Base-by-base conservation (phyloP, 1,284 basidiomycete genomes). In the Agaricales sp. region DNA sequence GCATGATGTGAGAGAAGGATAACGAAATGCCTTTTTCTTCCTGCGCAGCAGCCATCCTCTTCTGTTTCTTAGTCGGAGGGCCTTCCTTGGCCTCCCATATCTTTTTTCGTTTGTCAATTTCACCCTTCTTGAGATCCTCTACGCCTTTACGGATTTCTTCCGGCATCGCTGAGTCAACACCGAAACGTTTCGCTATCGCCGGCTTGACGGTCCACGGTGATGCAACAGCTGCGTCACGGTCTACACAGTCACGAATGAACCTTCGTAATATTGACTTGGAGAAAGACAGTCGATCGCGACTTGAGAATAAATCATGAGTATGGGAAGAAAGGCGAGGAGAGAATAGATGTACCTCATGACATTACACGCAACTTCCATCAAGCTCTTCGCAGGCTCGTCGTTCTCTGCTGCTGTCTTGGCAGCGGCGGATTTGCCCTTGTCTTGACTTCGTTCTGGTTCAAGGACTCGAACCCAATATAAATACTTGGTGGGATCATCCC, bases 191-290 rank as follows among this genome's bases (percentile, higher is more conserved):
- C 0, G 92, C 93, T 48, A 98, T 85, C 11, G 74, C 68, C 3
- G 81, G 78, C 63, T 97, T 96, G 30, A 98, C 92, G 1, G 83
- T 82, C 95, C 95, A 99, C 2, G 95, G 93, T 0, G 91, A 90
- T 25, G 89, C 92, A 35, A 95, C 85, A 16, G 90, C 87, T 12
- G 92, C 76, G 53, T 95, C 92, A 45, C 95, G 83, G 57, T 87
- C 80, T 2, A 98, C 84, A 60, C 91, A 94, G 61, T 98, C 95
- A 53, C 91, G 86, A 47, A 99, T 87, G 67, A 95, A 98, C 35
- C 93, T 87, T 55, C 93, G 90, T 23, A 99, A 77, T 58, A 98
- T 95, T 13, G 93, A 92, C 64, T 97, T 96, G 41, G 92, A 95
- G 67, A 97, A 98, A 18, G 89, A 84, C 26, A 94, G 76, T 51